Evolutionary conservation across 805 yeast genomes (phyloP).

Genomic region (Yarrowia deformans): DNA sequence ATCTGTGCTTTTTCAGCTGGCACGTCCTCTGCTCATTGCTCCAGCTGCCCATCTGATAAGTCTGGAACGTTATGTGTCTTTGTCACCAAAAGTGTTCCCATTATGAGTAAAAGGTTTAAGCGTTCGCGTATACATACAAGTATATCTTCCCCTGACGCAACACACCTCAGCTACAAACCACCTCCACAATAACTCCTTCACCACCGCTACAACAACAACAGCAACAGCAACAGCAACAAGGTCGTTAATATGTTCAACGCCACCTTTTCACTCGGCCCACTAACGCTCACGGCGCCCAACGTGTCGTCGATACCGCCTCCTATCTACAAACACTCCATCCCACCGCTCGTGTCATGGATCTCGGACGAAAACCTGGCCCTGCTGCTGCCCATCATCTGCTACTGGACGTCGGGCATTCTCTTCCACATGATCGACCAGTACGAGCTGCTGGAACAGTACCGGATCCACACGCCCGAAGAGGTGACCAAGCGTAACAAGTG

Average conservation of each 20-base stretch:
- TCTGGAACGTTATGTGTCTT: neutral
- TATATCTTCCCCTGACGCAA: slow-evolving; percentile 12
- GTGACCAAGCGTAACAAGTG: slow-evolving; percentile 79
- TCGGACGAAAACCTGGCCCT: slow-evolving; percentile 79
- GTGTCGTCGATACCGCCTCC: slow-evolving; percentile 37
- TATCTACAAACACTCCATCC: slow-evolving; percentile 9
- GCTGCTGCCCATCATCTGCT: slow-evolving; percentile 76
- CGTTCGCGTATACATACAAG: slow-evolving; percentile 4
- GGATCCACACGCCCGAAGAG: slow-evolving; percentile 94
- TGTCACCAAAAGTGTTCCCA: slow-evolving; percentile 12
- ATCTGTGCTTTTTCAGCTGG: too few species aligned
- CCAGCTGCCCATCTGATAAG: slow-evolving; percentile 16
- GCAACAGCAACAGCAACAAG: too few species aligned
- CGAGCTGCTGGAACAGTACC: slow-evolving; percentile 77
- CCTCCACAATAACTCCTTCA: neutral
- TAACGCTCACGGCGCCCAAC: slow-evolving; percentile 30
- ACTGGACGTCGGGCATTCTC: slow-evolving; percentile 78
- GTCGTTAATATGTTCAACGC: slow-evolving; percentile 1
- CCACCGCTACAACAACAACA: too few species aligned
- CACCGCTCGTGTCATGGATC: slow-evolving; percentile 60
- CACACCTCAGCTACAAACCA: neutral
- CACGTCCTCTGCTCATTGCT: neutral
- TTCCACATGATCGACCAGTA: slow-evolving; percentile 79
- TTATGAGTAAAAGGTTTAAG: slow-evolving; percentile 10
- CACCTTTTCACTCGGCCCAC: slow-evolving; percentile 28